Conservation (phyloP, 129 eudicot species). For the Pulicaria dysenterica region DNA sequence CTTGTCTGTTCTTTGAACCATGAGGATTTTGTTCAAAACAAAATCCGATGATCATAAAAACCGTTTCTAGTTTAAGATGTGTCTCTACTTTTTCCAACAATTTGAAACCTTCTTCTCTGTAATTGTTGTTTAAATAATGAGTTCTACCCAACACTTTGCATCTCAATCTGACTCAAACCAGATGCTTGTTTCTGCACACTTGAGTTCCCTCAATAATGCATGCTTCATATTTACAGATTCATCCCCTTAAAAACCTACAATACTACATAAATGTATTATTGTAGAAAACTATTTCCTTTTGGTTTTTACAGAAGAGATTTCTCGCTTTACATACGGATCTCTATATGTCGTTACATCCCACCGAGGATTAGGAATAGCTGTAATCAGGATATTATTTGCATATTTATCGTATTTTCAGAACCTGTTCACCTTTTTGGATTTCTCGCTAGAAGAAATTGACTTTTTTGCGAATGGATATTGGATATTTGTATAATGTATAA, state of each 20-base stretch:
- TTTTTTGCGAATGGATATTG: no score
- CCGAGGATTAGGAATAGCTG: no score
- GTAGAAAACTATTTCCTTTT: neutral
- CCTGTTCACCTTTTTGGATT: no score
- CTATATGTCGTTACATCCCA: no score
- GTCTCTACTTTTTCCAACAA: conserved; percentile 40
- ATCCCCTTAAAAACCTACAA: conserved; percentile 28
- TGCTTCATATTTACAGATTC: conserved; percentile 31
- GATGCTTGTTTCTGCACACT: conserved; percentile 29
- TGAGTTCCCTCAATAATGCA: conserved; percentile 39
- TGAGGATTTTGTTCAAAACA: conserved; percentile 34
- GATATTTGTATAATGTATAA: no score
- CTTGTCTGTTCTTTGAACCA: conserved; percentile 49
- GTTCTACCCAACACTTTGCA: conserved; percentile 40
- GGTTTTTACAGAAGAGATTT: no score
- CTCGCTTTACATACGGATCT: no score
- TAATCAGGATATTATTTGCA: no score
- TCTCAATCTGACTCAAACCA: conserved; percentile 39
- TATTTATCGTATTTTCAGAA: no score
- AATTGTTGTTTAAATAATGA: conserved; percentile 33
- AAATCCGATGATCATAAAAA: conserved; percentile 31
- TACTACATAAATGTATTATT: neutral
- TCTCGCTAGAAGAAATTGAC: no score
- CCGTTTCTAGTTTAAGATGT: conserved; percentile 29
- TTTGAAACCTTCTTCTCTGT: conserved; percentile 40